Conservation (phyloP, 768 basidiomycete genomes). For the Panellus pusillus region DNA sequence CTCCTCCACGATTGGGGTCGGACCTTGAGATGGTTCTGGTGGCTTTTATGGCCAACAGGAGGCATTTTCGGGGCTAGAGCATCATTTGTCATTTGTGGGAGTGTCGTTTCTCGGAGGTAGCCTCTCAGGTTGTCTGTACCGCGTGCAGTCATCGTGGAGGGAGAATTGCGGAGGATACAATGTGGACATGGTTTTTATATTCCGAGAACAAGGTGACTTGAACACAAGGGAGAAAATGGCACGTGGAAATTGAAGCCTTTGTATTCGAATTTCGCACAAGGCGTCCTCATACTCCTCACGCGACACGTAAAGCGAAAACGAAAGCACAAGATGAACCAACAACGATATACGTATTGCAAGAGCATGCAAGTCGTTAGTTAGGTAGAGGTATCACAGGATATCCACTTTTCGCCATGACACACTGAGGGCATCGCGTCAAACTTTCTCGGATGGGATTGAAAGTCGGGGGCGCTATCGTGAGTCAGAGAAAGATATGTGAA, state of each 20-base stretch:
- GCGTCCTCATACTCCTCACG: no score
- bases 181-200: neutral
- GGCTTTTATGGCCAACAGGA: conserved; percentile 45
- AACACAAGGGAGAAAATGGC: neutral
- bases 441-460: conserved; percentile 18
- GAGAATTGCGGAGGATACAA: neutral
- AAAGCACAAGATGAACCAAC: no score
- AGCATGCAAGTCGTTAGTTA: no score
- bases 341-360: no score
- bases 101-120: conserved; percentile 47
- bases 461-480: conserved; percentile 10
- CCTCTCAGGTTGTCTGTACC: conserved; percentile 44
- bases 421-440: conserved; percentile 15
- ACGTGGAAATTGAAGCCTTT: no score
- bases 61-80: conserved; percentile 33
- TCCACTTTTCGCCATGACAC: conserved; percentile 16
- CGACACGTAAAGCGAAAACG: no score
- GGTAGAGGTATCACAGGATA: neutral
- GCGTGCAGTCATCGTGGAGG: conserved; percentile 26
- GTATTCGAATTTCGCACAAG: no score
- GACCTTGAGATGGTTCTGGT: conserved; percentile 43
- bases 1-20: conserved; percentile 50
- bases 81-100: conserved; percentile 42
- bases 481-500: neutral
- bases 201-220: neutral